Conservation (phyloP, 176 grass and related monocot species). For the maize (Zea mays) region Zm-B73-REFERENCE-NAM-5.0 NC_050096.1:289224501-289225000, state of each 20-base stretch:
- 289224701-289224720: background rate
- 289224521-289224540: constrained; percentile 65
- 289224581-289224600: constrained; percentile 68
- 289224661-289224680: constrained; percentile 47
- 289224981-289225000: constrained; percentile 27
- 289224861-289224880: constrained; percentile 34
- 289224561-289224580: constrained; percentile 61
- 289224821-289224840: background rate
- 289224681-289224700: constrained; percentile 3
- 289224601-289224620: constrained; percentile 61
- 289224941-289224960: constrained; percentile 34
- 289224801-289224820: background rate
- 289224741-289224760: constrained; percentile 17
- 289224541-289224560: constrained; percentile 48
- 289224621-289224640: constrained; percentile 56
- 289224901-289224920: background rate
- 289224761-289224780: constrained; percentile 19
- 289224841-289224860: constrained; percentile 35
- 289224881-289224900: constrained; percentile 32
- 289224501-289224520: constrained; percentile 36
- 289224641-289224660: constrained; percentile 71
- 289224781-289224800: constrained; percentile 44
- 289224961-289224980: constrained; percentile 20
- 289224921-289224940: constrained; percentile 38
- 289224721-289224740: constrained; percentile 11